Evolutionary conservation across 208 protist species (phyloP).

Genomic region (Kentomonas sorsogonicus): DNA sequence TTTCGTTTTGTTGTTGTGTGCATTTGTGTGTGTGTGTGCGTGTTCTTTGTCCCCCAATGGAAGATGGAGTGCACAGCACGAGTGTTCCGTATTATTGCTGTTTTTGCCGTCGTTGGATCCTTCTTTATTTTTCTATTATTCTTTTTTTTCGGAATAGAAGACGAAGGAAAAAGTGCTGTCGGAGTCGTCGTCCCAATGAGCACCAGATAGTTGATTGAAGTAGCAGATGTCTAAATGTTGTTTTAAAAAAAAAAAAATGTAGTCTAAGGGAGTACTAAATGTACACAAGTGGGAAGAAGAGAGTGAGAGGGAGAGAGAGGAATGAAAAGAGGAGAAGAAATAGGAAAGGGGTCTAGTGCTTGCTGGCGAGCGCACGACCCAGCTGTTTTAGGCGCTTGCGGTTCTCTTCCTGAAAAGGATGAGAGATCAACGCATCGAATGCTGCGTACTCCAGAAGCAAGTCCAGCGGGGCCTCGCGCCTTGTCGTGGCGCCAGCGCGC

Average conservation of each 20-base stretch:
- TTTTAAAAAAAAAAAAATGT: neutral
- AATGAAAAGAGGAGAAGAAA: too few relatives aligned
- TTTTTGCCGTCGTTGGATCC: neutral
- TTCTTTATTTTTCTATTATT: neutral
- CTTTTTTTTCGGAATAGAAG: too few relatives aligned
- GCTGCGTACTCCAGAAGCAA: too few relatives aligned
- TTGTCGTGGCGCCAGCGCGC: too few relatives aligned
- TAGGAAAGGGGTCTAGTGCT: too few relatives aligned
- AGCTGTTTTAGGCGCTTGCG: too few relatives aligned
- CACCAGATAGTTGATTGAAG: neutral
- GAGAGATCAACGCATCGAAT: too few relatives aligned
- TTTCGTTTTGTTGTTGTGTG: neutral
- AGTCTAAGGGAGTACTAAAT: neutral
- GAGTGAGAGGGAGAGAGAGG: too few relatives aligned
- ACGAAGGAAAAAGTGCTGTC: neutral
- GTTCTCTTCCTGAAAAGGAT: too few relatives aligned
- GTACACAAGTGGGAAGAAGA: neutral
- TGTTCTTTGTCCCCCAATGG: neutral
- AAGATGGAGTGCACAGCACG: neutral
- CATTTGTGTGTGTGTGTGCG: neutral
- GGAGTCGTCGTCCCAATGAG: neutral
- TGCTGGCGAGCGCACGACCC: too few relatives aligned
- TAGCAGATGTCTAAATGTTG: neutral
- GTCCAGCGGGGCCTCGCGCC: too few relatives aligned
- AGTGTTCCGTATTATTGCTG: neutral